These are phyloP conservation scores for Neurospora sp. DNA, from an alignment of 495 filamentous ascomycete genomes.

Conservation along the genomic window DNA sequence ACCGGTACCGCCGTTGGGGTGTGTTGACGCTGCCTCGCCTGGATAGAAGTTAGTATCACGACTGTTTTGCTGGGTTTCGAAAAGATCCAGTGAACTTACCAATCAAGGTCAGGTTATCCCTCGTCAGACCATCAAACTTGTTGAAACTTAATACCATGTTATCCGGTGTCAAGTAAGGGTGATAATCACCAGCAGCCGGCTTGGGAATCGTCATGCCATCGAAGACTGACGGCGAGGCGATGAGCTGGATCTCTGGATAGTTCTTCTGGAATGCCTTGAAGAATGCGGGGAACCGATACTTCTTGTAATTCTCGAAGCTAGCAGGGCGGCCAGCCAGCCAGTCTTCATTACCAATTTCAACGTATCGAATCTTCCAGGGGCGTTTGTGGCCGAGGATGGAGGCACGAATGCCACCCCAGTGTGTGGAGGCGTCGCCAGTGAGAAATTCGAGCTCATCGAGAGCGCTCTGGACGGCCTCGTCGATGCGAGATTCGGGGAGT, in stretches of 20 bases:
- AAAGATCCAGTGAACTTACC: conserved; percentile 25
- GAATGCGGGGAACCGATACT: conserved; percentile 48
- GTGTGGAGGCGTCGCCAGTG: conserved; percentile 43
- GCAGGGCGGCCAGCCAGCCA: conserved; percentile 34
- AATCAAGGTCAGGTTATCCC: conserved; percentile 21
- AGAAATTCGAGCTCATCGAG: conserved; percentile 61
- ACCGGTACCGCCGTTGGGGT: conserved; percentile 36
- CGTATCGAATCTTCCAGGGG: conserved; percentile 48
- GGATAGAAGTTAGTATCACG: background rate
- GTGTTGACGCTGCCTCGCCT: conserved; percentile 49
- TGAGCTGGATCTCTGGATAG: conserved; percentile 54
- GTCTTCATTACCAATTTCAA: conserved; percentile 62
- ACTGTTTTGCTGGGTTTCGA: background rate
- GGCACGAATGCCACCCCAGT: conserved; percentile 50
- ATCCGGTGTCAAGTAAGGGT: conserved; percentile 27
- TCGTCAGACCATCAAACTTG: conserved; percentile 36
- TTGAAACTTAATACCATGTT: conserved; percentile 25
- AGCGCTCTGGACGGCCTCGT: conserved; percentile 46
- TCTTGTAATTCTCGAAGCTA: conserved; percentile 35
- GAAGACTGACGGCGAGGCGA: conserved; percentile 38
- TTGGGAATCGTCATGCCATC: conserved; percentile 29
- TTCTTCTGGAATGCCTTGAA: conserved; percentile 44
- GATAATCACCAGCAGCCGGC: conserved; percentile 36
- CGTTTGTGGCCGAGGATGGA: conserved; percentile 42
- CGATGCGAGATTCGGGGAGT: conserved; percentile 28